Conservation (phyloP, 2,329 filamentous ascomycete genomes). For the Colletotrichum cuscutae region DNA sequence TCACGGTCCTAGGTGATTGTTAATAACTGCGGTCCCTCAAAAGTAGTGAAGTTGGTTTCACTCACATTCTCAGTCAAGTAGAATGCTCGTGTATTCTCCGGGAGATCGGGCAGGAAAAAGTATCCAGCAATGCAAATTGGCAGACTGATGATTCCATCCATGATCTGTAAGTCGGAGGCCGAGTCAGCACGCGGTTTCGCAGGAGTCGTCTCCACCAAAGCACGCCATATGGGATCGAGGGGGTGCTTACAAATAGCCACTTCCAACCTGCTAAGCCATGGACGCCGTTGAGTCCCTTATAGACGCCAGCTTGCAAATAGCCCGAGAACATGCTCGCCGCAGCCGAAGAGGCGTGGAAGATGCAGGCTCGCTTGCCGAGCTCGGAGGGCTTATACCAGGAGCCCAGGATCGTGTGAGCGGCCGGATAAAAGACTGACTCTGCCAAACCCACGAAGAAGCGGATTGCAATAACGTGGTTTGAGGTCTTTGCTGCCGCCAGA, state of each 20-base stretch:
- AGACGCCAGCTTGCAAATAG: constrained; percentile 65
- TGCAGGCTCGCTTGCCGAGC: constrained; percentile 61
- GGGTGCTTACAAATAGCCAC: constrained; percentile 47
- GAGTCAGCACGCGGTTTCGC: not conserved
- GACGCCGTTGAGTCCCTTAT: constrained; percentile 59
- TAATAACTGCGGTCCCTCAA: not conserved
- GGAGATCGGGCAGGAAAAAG: constrained; percentile 49
- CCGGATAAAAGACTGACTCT: constrained; percentile 46
- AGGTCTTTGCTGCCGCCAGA: constrained; percentile 32
- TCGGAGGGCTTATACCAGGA: constrained; percentile 51
- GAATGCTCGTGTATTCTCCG: constrained; percentile 42
- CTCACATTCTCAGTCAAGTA: constrained; percentile 38
- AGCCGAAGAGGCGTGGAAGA: constrained; percentile 60
- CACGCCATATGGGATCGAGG: not conserved
- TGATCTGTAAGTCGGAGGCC: constrained; percentile 40
- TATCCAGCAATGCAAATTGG: constrained; percentile 51
- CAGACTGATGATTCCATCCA: constrained; percentile 55
- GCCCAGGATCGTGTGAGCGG: constrained; percentile 49
- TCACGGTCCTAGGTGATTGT: constrained; percentile 1
- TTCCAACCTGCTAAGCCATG: constrained; percentile 51
- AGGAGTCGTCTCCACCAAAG: not conserved
- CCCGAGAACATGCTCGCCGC: constrained; percentile 66
- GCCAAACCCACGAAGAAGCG: constrained; percentile 56
- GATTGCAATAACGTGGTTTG: constrained; percentile 51
- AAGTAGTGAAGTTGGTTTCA: too few species aligned